Evolutionary conservation across 345 rosid genomes (phyloP).

Genomic region (Populus ilicifolia): DNA sequence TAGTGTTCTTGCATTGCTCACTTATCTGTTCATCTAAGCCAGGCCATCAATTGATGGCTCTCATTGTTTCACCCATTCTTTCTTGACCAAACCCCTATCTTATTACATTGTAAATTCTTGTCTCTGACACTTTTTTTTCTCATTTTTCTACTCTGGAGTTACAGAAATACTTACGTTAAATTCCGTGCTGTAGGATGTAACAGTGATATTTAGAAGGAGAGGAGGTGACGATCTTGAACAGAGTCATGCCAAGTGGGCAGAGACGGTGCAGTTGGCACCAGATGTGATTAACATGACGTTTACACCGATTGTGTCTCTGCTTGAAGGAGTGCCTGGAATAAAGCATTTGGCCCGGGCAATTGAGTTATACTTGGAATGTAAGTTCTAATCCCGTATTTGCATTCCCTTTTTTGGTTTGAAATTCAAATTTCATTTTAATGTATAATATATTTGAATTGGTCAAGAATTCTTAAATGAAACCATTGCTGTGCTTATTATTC

Average conservation of each 20-base stretch:
- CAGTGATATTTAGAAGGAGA: conserved; percentile 95
- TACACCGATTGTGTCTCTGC: conserved; percentile 75
- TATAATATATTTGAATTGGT: not conserved
- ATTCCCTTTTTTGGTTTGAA: not conserved
- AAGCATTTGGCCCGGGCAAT: conserved; percentile 83
- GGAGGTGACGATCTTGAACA: conserved; percentile 99
- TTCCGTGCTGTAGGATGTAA: conserved; percentile 81
- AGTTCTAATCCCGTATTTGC: conserved; percentile 31
- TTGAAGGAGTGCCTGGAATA: conserved; percentile 83
- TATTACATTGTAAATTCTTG: not conserved
- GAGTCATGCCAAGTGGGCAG: conserved; percentile 84
- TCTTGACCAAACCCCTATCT: not conserved
- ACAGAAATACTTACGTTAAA: conserved; percentile 14
- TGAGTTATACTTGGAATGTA: conserved; percentile 84
- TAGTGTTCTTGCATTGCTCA: conserved; percentile 24
- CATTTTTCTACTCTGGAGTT: not conserved
- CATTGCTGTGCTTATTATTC: not conserved
- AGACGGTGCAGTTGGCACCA: conserved; percentile 71
- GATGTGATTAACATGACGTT: conserved; percentile 94
- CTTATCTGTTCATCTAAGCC: not conserved
- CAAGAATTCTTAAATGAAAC: not conserved
- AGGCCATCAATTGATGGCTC: not conserved
- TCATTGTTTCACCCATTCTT: not conserved
- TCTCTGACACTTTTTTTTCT: not conserved
- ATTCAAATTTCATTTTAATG: not conserved